These are phyloP conservation scores for Suillus discolor DNA, from an alignment of 768 basidiomycete genomes.

Conservation along the genomic window DNA sequence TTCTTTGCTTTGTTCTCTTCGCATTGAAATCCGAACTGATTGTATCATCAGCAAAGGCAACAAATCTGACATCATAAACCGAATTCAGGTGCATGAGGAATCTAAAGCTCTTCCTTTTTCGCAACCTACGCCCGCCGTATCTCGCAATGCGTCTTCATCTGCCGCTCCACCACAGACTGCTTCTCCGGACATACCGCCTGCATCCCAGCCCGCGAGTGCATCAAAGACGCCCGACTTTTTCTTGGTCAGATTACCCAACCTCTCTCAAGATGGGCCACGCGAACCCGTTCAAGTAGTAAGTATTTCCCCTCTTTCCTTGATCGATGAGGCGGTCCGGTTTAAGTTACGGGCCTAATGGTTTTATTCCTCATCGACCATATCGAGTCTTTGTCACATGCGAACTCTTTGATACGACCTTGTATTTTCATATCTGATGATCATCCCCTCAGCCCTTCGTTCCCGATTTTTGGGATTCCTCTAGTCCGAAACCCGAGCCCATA, in stretches of 20 bases:
- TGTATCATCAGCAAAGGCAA: conserved; percentile 49
- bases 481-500: conserved; percentile 31
- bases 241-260: conserved; percentile 59
- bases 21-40: conserved; percentile 13
- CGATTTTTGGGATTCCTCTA: conserved; percentile 61
- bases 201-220: conserved; percentile 23
- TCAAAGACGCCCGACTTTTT: conserved; percentile 37
- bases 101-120: conserved; percentile 24
- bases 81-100: conserved; percentile 55
- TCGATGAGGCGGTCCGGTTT: conserved; percentile 4
- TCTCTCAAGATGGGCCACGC: conserved; percentile 44
- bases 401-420: conserved; percentile 14
- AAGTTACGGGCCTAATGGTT: neutral
- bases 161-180: conserved; percentile 28
- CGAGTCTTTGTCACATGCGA: conserved; percentile 11
- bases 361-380: conserved; percentile 8
- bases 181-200: conserved; percentile 47
- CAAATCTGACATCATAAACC: conserved; percentile 57
- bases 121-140: conserved; percentile 24
- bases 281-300: conserved; percentile 62
- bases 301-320: conserved; percentile 7
- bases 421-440: conserved; percentile 10
- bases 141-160: conserved; percentile 30
- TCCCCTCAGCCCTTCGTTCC: conserved; percentile 54
- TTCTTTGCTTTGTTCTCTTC: conserved; percentile 9